Percentiles rank a stretch among this genome's conserved stretches.
These are phyloP conservation scores for Lathyrus oleraceus DNA, from an alignment of 306 rosid genomes.

Conservation along the genomic window DNA sequence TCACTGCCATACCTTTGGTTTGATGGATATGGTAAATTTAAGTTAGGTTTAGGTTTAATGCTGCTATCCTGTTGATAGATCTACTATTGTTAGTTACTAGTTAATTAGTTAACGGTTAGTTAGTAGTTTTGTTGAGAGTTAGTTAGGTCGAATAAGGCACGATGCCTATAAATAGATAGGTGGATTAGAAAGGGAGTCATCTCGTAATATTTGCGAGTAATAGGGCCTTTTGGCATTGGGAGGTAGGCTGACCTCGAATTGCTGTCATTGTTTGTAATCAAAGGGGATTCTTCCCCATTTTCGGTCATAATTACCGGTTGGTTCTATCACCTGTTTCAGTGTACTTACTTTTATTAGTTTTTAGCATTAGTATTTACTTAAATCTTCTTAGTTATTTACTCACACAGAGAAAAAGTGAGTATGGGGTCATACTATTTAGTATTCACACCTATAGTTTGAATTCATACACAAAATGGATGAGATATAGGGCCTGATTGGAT, in stretches of 20 bases:
- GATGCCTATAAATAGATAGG: no score
- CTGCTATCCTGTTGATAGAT: background rate
- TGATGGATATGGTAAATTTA: background rate
- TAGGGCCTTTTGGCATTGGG: no score
- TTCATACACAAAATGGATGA: constrained; percentile 15
- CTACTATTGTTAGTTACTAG: no score
- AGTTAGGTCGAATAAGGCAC: no score
- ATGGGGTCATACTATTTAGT: background rate
- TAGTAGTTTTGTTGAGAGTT: no score
- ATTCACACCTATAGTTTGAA: constrained; percentile 1
- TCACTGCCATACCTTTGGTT: background rate
- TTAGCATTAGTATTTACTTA: background rate
- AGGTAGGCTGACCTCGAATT: no score
- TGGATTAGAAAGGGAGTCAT: no score
- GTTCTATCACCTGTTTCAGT: background rate
- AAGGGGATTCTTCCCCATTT: no score
- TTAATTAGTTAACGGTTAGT: no score
- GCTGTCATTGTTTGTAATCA: no score
- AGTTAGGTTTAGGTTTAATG: background rate
- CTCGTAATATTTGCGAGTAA: no score
- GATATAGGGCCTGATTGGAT: background rate
- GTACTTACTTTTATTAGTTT: background rate
- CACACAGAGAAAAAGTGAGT: background rate
- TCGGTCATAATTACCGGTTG: no score
- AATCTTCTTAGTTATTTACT: constrained; percentile 19